Evolutionary conservation across 2,329 filamentous ascomycete species (phyloP).

Genomic region (Aspergillus fructus): DNA sequence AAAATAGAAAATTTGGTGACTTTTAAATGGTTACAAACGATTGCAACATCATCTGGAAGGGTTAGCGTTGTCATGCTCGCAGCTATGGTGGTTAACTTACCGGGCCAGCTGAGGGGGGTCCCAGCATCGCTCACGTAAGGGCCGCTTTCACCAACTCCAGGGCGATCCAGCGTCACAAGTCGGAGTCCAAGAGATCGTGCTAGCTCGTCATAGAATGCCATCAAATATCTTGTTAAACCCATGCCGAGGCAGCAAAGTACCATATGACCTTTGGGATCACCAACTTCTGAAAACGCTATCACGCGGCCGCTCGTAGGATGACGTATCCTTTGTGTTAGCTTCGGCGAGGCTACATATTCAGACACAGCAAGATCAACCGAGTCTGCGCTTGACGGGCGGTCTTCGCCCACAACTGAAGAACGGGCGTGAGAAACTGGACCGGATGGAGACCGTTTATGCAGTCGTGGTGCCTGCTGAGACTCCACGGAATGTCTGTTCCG

Average conservation of each 20-base stretch:
- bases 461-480: conserved; percentile 24
- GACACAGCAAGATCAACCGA: conserved; percentile 87
- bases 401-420: conserved; percentile 55
- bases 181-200: conserved; percentile 83
- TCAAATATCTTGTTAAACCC: conserved; percentile 93
- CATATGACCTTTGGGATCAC: conserved; percentile 84
- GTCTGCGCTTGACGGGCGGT: conserved; percentile 75
- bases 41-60: conserved; percentile 72
- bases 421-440: conserved; percentile 40
- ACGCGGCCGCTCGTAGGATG: conserved; percentile 82
- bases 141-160: conserved; percentile 90
- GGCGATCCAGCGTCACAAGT: conserved; percentile 89
- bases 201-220: conserved; percentile 94
- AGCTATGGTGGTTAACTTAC: conserved; percentile 46
- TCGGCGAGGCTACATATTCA: conserved; percentile 76
- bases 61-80: conserved; percentile 8
- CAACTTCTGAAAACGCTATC: conserved; percentile 96
- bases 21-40: conserved; percentile 86
- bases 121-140: conserved; percentile 76
- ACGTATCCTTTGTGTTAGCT: conserved; percentile 81
- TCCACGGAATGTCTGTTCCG: conserved; percentile 31
- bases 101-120: conserved; percentile 90
- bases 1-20: conserved; percentile 96
- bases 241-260: conserved; percentile 98
- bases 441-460: conserved; percentile 42